phyloP scores from a whole-genome alignment of 2,329 filamentous ascomycete genomes.

The Sclerotinia subarctica region DNA sequence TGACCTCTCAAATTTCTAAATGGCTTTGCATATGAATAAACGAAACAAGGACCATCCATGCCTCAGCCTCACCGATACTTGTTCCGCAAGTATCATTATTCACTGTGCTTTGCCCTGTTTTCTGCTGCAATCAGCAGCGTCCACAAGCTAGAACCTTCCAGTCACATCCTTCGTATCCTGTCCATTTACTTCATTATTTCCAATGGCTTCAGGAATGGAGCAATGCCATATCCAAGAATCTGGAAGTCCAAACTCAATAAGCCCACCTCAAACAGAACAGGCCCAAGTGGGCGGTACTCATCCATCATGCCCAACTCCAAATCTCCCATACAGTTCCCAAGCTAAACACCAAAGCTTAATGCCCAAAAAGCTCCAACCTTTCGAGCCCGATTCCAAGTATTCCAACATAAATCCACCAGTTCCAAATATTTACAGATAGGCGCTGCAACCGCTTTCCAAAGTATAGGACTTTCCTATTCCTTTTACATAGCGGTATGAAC shows the following conservation, averaged over 20 bases:
- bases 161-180: background rate
- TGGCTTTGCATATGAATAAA: background rate
- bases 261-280: background rate
- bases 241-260: background rate
- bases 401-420: background rate
- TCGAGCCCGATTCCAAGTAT: background rate
- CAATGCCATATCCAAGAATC: background rate
- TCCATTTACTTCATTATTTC: background rate
- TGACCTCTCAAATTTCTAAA: background rate
- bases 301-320: background rate
- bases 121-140: background rate
- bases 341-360: background rate
- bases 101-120: background rate
- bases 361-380: background rate
- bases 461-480: background rate
- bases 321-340: background rate
- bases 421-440: background rate
- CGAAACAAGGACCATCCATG: constrained; percentile 3
- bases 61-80: background rate
- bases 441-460: background rate
- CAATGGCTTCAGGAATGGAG: background rate
- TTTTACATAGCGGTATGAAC: background rate
- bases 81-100: background rate
- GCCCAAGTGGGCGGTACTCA: background rate
- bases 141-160: background rate